Evolutionary conservation across 2,329 filamentous ascomycete species (phyloP).

Genomic region (Penicillium sclerotigenum): DNA sequence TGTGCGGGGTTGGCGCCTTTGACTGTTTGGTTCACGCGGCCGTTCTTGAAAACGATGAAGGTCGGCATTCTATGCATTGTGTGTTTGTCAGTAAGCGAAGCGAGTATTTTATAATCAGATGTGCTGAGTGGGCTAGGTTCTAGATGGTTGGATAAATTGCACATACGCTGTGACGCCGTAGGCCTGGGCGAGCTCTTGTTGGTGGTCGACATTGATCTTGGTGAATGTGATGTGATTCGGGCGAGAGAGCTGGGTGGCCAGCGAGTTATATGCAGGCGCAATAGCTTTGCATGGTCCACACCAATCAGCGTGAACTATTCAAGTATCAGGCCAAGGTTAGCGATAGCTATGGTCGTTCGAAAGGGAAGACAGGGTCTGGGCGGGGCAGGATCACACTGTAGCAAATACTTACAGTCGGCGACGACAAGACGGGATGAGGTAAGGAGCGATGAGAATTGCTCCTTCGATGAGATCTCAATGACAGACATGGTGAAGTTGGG

Average conservation of each 20-base stretch:
- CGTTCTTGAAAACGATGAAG: conserved; percentile 83
- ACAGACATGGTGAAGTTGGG: conserved; percentile 40
- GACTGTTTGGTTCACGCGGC: conserved; percentile 64
- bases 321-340: conserved; percentile 21
- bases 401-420: conserved; percentile 70
- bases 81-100: neutral
- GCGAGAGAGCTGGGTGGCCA: conserved; percentile 68
- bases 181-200: conserved; percentile 68
- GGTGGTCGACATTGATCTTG: conserved; percentile 79
- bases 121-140: neutral
- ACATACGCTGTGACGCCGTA: conserved; percentile 68
- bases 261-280: conserved; percentile 74
- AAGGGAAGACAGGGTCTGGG: conserved; percentile 8
- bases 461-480: conserved; percentile 59
- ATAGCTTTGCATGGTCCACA: conserved; percentile 81
- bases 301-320: conserved; percentile 80
- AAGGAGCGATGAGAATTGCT: conserved; percentile 67
- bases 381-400: conserved; percentile 10
- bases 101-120: neutral
- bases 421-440: conserved; percentile 75
- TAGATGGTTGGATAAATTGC: neutral
- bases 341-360: conserved; percentile 13
- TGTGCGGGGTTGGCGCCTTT: conserved; percentile 70
- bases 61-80: conserved; percentile 65
- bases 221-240: conserved; percentile 74